Base-by-base conservation (phyloP, 225 moss, liverwort and hornwort species). In the Marchantia paleacea region DNA sequence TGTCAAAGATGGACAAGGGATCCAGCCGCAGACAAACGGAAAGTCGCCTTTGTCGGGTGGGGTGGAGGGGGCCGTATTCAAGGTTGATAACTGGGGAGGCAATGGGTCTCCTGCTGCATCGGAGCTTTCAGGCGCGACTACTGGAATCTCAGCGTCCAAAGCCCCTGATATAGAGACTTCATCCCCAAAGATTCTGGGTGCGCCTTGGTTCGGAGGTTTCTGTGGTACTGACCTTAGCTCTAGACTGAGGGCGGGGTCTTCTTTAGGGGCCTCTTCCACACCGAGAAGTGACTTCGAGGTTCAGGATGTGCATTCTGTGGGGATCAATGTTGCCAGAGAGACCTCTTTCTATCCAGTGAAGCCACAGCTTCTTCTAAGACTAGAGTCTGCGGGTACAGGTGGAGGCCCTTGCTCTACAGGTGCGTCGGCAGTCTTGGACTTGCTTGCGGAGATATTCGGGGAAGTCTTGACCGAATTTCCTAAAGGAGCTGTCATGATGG, bases 371-470 rank as follows among this genome's bases (percentile, higher is more conserved):
- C 87, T 99, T 79, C 80, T 95, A 81, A 87, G 89, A 80, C 81
- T 99, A 50, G 90, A 94, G 73, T 81, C 87, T 66, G 84, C 85
- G 52, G 89, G 95, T 80, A 87, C 92, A 79, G 86, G 90, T 55
- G 91, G 95, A 65, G 94, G 95, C 58, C 90, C 95, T 81, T 94
- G 92, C 73, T 81, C 89, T 76, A 86, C 90, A 57, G 86, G 93
- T 67, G 92, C 95, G 67, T 91, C 88, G 83, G 92, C 99, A 78
- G 94, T 94, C 47, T 82, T 99, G 79, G 99, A 99, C 80, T 85
- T 99, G 77, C 87, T 99, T 69, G 99, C 94, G 18, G 99, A 99
- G 82, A 88, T 99, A 81, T 91, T 99, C 81, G 94, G 93, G 20
- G 92, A 99, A 82, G 85, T 89, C 30, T 85, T 99, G 80, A 92